Evolutionary conservation across 2,329 filamentous ascomycete genomes (phyloP).

Genomic region (Alternaria angustiovoidea): DNA sequence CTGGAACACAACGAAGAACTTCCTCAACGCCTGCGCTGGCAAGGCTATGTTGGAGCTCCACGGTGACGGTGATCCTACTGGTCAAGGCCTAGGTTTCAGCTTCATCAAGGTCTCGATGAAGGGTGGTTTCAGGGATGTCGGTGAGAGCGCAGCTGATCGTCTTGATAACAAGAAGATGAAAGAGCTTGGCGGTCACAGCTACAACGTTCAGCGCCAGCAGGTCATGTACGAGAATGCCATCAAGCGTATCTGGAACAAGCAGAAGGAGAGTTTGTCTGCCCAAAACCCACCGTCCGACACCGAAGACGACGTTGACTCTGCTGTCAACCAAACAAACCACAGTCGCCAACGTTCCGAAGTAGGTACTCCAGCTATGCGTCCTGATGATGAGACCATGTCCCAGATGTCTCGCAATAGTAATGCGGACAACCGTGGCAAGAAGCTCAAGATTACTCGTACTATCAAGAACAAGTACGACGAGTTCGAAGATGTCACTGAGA

Average conservation of each 20-base stretch:
- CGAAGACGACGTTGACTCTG: constrained; percentile 68
- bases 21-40: constrained; percentile 88
- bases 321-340: constrained; percentile 54
- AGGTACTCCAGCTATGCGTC: constrained; percentile 63
- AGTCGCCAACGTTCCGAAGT: constrained; percentile 66
- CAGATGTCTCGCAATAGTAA: constrained; percentile 58
- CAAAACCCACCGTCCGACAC: constrained; percentile 76
- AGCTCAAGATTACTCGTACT: constrained; percentile 77
- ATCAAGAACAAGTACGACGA: constrained; percentile 71
- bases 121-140: constrained; percentile 90
- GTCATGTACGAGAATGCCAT: constrained; percentile 92
- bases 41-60: constrained; percentile 98
- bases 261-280: constrained; percentile 80
- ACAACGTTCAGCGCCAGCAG: constrained; percentile 96
- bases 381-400: constrained; percentile 73
- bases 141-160: constrained; percentile 86
- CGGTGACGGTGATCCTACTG: constrained; percentile 92
- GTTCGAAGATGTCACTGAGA: constrained; percentile 54
- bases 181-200: constrained; percentile 84
- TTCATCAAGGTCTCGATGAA: constrained; percentile 99
- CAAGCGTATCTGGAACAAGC: constrained; percentile 88
- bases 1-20: constrained; percentile 97
- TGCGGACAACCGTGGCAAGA: constrained; percentile 71
- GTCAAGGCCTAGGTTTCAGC: constrained; percentile 91
- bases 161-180: constrained; percentile 78